These are phyloP conservation scores for Plantago elongata DNA, from an alignment of 257 asterid species.

Conservation along the genomic window DNA sequence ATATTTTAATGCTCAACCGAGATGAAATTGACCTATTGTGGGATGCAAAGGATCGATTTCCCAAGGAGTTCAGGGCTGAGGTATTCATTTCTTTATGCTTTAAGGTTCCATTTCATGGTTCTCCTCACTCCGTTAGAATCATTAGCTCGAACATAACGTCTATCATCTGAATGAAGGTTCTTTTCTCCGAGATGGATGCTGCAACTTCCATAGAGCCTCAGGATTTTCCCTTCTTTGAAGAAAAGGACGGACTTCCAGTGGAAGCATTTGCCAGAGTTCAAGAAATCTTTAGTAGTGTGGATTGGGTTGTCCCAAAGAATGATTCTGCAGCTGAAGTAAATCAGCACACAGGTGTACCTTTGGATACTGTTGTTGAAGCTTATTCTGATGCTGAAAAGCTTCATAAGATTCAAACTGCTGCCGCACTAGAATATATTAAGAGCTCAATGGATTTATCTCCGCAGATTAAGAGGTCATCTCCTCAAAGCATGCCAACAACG, in stretches of 20 bases:
- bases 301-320: constrained; percentile 69
- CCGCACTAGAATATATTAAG: constrained; percentile 30
- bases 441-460: constrained; percentile 26
- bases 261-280: constrained; percentile 93
- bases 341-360: constrained; percentile 41
- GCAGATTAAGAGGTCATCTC: constrained; percentile 25
- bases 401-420: constrained; percentile 33
- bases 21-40: constrained; percentile 78
- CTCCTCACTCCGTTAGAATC: constrained; percentile 15
- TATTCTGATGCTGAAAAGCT: constrained; percentile 37
- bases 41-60: constrained; percentile 84
- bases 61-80: constrained; percentile 89
- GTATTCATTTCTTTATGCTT: constrained; percentile 26
- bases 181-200: constrained; percentile 90
- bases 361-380: constrained; percentile 38
- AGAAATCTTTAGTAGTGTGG: constrained; percentile 82
- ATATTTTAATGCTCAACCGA: constrained; percentile 80
- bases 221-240: constrained; percentile 74
- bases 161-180: constrained; percentile 53
- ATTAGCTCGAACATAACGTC: constrained; percentile 20
- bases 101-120: constrained; percentile 18
- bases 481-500: constrained; percentile 31
- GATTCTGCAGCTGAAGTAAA: constrained; percentile 57
- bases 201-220: constrained; percentile 51
- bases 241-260: constrained; percentile 92